Evolutionary conservation across 495 filamentous ascomycete genomes (phyloP).

Genomic region (Schizothecium vesticola): DNA sequence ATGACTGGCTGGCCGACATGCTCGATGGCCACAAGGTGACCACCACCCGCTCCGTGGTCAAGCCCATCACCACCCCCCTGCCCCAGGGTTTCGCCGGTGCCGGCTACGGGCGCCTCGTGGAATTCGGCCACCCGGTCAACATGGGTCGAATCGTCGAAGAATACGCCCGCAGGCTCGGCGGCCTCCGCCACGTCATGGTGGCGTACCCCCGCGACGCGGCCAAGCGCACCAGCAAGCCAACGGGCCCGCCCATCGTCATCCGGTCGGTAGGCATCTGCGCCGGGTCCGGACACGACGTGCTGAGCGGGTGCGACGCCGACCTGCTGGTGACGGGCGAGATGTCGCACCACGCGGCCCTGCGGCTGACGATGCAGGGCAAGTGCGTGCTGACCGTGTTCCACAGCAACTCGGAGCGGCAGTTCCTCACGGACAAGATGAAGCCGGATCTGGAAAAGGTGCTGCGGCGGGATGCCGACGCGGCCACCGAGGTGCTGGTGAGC

Average conservation of each 20-base stretch:
- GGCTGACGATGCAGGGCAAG: conserved; percentile 81
- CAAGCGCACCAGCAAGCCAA: not conserved
- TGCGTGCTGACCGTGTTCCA: conserved; percentile 82
- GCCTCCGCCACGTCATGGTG: conserved; percentile 37
- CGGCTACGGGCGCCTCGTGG: conserved; percentile 73
- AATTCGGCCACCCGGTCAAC: conserved; percentile 52
- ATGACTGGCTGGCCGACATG: conserved; percentile 92
- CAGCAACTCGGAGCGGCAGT: conserved; percentile 83
- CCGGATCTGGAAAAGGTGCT: conserved; percentile 55
- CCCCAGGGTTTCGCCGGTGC: conserved; percentile 55
- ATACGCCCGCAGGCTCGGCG: conserved; percentile 32
- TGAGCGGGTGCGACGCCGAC: conserved; percentile 65
- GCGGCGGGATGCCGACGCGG: conserved; percentile 37
- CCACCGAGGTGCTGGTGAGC: conserved; percentile 65
- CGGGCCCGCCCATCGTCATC: conserved; percentile 16
- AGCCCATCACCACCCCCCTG: conserved; percentile 31
- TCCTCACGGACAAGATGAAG: conserved; percentile 65
- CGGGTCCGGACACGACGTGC: conserved; percentile 70
- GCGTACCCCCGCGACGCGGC: conserved; percentile 27
- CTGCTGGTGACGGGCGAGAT: conserved; percentile 88
- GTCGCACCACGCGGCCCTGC: conserved; percentile 84
- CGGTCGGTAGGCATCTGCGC: conserved; percentile 63
- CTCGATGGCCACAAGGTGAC: conserved; percentile 36
- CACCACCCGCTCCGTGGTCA: conserved; percentile 30
- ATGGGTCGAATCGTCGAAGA: conserved; percentile 57